phyloP scores from a whole-genome alignment of 2,329 filamentous ascomycete genomes.

The Orbilia oligospora region DNA sequence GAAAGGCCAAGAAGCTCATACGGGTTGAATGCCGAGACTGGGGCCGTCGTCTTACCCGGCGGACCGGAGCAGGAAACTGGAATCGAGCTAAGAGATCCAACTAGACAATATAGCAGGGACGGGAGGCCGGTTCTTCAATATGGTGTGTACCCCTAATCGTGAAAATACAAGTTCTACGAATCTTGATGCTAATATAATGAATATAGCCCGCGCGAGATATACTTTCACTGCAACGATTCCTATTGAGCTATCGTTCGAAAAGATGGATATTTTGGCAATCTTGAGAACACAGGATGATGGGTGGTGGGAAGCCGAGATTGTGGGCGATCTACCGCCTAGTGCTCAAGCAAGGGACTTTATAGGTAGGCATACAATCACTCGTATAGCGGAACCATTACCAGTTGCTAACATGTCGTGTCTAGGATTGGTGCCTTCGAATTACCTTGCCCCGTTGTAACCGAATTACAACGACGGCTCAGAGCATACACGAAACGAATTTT shows the following conservation, averaged over 20 bases:
- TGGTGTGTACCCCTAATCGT: slow-evolving; percentile 76
- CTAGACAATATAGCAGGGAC: slow-evolving; percentile 86
- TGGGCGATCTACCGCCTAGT: slow-evolving; percentile 69
- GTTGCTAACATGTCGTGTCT: slow-evolving; percentile 25
- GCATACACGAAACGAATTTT: neutral
- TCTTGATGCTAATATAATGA: slow-evolving; percentile 57
- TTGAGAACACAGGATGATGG: slow-evolving; percentile 94
- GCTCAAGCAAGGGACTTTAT: slow-evolving; percentile 56
- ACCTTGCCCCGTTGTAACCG: slow-evolving; percentile 46
- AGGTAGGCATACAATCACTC: slow-evolving; percentile 31
- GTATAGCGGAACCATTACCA: neutral
- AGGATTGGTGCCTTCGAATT: slow-evolving; percentile 61
- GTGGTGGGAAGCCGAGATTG: slow-evolving; percentile 98
- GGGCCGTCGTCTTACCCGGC: slow-evolving; percentile 69
- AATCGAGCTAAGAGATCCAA: slow-evolving; percentile 84
- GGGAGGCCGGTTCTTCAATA: slow-evolving; percentile 91
- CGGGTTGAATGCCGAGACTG: slow-evolving; percentile 61
- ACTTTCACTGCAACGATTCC: slow-evolving; percentile 83
- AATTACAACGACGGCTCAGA: neutral
- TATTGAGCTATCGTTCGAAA: slow-evolving; percentile 77
- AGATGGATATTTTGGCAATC: slow-evolving; percentile 89
- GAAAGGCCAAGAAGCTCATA: slow-evolving; percentile 55
- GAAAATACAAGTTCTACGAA: slow-evolving; percentile 44
- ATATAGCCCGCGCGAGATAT: slow-evolving; percentile 88
- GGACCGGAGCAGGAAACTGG: slow-evolving; percentile 69